These are phyloP conservation scores for Flaveria linearis DNA, from an alignment of 129 eudicot species.

Conservation along the genomic window DNA sequence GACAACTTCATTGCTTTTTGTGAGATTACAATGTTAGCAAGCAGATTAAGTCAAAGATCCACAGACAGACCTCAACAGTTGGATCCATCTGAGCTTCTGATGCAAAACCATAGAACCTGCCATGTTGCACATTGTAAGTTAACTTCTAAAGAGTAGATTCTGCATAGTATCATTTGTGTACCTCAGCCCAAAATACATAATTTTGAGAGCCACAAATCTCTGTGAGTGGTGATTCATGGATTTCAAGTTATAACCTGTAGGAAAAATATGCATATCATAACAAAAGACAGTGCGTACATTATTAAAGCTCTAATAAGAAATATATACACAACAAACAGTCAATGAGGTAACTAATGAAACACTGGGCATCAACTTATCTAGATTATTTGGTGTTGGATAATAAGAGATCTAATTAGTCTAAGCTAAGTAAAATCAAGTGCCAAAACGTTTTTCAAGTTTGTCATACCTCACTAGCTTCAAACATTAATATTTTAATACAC, in stretches of 20 bases:
- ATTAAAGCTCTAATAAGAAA: conserved; percentile 5
- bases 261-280: conserved; percentile 19
- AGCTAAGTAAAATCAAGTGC: conserved; percentile 5
- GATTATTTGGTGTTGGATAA: background rate
- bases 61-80: conserved; percentile 68
- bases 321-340: conserved; percentile 7
- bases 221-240: conserved; percentile 48
- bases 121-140: conserved; percentile 27
- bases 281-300: conserved; percentile 3
- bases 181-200: conserved; percentile 97
- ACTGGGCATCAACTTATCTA: background rate
- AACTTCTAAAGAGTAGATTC: background rate
- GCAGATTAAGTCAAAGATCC: conserved; percentile 23
- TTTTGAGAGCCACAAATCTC: conserved; percentile 76
- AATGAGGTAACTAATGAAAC: background rate
- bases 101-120: conserved; percentile 94
- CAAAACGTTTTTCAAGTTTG: conserved; percentile 5
- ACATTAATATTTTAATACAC: background rate
- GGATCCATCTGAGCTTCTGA: conserved; percentile 99
- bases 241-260: conserved; percentile 44
- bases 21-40: conserved; percentile 4
- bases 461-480: conserved; percentile 8
- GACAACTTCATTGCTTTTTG: background rate
- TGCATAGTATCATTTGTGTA: conserved; percentile 22
- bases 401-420: background rate